Percentiles rank a stretch among this genome's conserved stretches.
These are phyloP conservation scores for Ustilago bromivora DNA, from an alignment of 1,284 basidiomycete genomes.

Conservation along the genomic window DNA sequence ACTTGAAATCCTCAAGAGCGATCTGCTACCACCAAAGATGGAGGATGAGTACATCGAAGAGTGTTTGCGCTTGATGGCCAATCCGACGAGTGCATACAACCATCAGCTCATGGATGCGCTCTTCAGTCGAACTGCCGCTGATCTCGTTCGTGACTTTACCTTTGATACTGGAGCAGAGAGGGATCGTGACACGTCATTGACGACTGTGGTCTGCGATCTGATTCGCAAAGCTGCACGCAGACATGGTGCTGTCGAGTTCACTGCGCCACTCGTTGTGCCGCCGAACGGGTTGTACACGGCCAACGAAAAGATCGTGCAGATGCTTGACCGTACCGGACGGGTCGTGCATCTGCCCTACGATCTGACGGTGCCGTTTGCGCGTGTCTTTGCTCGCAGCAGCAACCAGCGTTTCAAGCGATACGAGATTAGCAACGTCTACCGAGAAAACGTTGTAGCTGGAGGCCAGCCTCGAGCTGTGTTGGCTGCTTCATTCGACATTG, in stretches of 20 bases:
- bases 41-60: slow-evolving; percentile 88
- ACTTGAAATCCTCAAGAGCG: slow-evolving; percentile 83
- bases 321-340: slow-evolving; percentile 77
- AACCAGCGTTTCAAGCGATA: slow-evolving; percentile 88
- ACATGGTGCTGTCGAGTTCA: slow-evolving; percentile 88
- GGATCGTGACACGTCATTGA: slow-evolving; percentile 78
- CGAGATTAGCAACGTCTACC: slow-evolving; percentile 75
- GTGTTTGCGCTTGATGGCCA: slow-evolving; percentile 81
- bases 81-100: slow-evolving; percentile 64
- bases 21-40: slow-evolving; percentile 79
- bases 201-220: slow-evolving; percentile 82
- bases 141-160: slow-evolving; percentile 79
- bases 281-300: slow-evolving; percentile 79
- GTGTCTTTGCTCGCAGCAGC: slow-evolving; percentile 81
- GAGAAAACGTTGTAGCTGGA: slow-evolving; percentile 68
- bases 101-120: slow-evolving; percentile 60
- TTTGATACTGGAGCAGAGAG: slow-evolving; percentile 83
- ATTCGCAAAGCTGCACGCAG: slow-evolving; percentile 82
- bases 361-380: slow-evolving; percentile 81
- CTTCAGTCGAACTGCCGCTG: slow-evolving; percentile 72
- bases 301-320: slow-evolving; percentile 81
- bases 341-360: slow-evolving; percentile 69
- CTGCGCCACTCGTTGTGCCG: slow-evolving; percentile 85
- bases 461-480: slow-evolving; percentile 68
- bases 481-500: slow-evolving; percentile 69